These are phyloP conservation scores for Mortierella sp. DNA, from an alignment of 371 early-diverging fungal species.

Conservation along the genomic window DNA sequence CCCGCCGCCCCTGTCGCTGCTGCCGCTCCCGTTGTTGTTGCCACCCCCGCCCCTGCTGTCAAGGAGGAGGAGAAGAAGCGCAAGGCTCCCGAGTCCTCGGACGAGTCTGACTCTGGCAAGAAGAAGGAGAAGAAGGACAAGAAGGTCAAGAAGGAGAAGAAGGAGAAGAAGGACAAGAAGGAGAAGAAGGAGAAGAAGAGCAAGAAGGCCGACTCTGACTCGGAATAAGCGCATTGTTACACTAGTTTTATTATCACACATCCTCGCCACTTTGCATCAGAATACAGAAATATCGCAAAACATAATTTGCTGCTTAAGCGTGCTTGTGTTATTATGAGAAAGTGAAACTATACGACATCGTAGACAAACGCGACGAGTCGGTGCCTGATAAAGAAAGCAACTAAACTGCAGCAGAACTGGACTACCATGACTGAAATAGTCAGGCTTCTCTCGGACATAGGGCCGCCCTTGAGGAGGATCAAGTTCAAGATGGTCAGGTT, in stretches of 20 bases:
- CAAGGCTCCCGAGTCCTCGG: constrained; percentile 56
- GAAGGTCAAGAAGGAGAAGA: constrained; percentile 10
- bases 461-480: constrained; percentile 83
- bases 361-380: constrained; percentile 84
- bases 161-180: constrained; percentile 63
- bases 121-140: constrained; percentile 57
- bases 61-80: constrained; percentile 50
- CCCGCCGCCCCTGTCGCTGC: constrained; percentile 51
- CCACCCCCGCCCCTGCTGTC: constrained; percentile 14
- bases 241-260: constrained; percentile 10
- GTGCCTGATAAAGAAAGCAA: constrained; percentile 87
- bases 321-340: constrained; percentile 20
- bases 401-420: constrained; percentile 71
- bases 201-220: constrained; percentile 62
- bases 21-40: constrained; percentile 20
- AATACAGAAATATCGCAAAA: constrained; percentile 9
- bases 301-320: background rate
- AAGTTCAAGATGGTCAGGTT: constrained; percentile 95
- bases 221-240: constrained; percentile 45
- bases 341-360: constrained; percentile 26
- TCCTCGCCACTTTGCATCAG: background rate
- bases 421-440: constrained; percentile 70
- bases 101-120: constrained; percentile 61
- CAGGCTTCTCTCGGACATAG: constrained; percentile 79
- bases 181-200: constrained; percentile 70